phyloP scores from a whole-genome alignment of 306 rosid species.

The Aeschynomene evenia region DNA sequence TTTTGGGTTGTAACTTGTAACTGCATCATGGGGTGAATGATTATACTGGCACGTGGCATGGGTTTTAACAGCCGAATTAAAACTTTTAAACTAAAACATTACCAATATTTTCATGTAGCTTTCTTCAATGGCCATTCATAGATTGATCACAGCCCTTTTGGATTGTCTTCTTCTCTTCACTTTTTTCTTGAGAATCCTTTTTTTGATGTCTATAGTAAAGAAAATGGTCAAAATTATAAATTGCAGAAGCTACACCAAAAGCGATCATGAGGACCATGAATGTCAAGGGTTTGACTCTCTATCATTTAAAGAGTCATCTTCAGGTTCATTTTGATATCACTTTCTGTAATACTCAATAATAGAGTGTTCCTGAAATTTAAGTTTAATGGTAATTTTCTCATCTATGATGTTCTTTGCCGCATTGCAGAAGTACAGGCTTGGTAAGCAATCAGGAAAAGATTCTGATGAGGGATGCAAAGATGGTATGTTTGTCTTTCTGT shows the following conservation, averaged over 20 bases:
- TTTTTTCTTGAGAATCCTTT: background rate
- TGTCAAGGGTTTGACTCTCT: conserved; percentile 95
- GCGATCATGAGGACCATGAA: conserved; percentile 99
- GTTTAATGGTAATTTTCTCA: background rate
- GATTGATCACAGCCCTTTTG: background rate
- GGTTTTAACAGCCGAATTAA: background rate
- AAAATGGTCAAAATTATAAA: conserved; percentile 15
- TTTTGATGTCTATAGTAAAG: background rate
- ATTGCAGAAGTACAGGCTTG: conserved; percentile 90
- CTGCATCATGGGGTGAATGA: background rate
- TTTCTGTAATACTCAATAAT: background rate
- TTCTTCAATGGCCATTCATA: background rate
- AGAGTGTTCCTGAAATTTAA: conserved; percentile 12
- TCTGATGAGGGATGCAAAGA: conserved; percentile 74
- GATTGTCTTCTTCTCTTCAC: background rate
- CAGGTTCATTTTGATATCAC: conserved; percentile 50
- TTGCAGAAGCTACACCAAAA: conserved; percentile 97
- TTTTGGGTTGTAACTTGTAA: background rate
- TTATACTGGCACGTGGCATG: background rate
- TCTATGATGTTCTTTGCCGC: conserved; percentile 14
- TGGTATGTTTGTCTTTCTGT: conserved; percentile 50
- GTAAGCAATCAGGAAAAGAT: conserved; percentile 95
- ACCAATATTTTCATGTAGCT: background rate
- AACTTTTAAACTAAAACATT: background rate
- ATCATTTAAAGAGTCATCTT: conserved; percentile 95